Base-by-base conservation (phyloP, 352 stramenopile genomes). In the Pythium volutum region DNA sequence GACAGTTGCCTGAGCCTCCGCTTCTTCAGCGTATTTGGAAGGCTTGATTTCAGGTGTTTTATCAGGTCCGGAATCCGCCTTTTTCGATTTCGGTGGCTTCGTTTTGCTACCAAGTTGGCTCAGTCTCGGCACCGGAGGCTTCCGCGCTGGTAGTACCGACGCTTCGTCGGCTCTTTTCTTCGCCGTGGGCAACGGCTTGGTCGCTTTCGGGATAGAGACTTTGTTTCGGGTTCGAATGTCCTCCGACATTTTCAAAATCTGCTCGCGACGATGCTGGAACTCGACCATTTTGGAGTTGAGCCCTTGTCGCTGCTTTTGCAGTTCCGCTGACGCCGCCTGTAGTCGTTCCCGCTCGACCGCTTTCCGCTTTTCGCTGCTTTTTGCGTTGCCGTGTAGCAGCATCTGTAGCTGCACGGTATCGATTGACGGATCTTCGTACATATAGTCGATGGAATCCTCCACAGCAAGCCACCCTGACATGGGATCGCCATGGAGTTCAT, bases 191-290 rank as follows among this genome's bases (percentile, higher is more conserved):
- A 31, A 45, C 31, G 16, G 9, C 18, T 55, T 59, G 8, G 18
- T 55, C 6, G 26, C 45, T 61, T 12, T 47, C 38, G 26, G 27
- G 11, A 26, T 34, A 4, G 31, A 16, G 14, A 16, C 18, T 51
- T 75, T 79, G 42, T 92, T 92, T 34, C 73, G 74, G 2, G 53
- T 48, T 14, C 79, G 78, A 67, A 92, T 88, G 2, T 76, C 66
- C 12, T 79, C 62, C 0, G 80, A 88, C 33, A 92, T 66, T 16
- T 81, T 64, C 18, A 75, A 50, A 14, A 87, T 64, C 5, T 74
- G 63, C n/a, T 66, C 42, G 23, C 86, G 87, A 6, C 77, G 67
- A 22, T 72, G 62, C 52, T 74, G 67, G 12, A 69, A 26, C 25
- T 77, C 56, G 1, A 76, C 16, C 52, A 52, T 74, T 55, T 41